phyloP scores from a whole-genome alignment of 208 protist genomes.

The Leishmania amazonensis region DNA sequence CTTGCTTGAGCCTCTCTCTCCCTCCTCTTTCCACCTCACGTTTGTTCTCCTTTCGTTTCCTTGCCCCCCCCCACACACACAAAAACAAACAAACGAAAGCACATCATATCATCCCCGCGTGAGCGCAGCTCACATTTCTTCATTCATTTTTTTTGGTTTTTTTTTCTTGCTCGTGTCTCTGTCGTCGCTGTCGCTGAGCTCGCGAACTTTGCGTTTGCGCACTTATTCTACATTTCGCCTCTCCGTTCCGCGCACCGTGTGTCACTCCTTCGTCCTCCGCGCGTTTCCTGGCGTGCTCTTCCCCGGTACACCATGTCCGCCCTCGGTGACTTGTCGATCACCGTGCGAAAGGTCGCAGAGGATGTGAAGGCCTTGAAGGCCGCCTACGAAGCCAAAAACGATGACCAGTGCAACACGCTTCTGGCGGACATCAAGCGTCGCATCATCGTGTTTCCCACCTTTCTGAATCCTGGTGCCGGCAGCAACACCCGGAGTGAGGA shows the following conservation, averaged over 20 bases:
- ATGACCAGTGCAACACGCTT: conserved; percentile 49
- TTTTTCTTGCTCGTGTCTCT: neutral
- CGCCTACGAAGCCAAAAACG: conserved; percentile 65
- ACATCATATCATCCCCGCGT: no score
- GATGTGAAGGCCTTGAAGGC: conserved; percentile 78
- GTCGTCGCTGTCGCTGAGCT: neutral
- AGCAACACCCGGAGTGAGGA: conserved; percentile 81
- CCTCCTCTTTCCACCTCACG: neutral
- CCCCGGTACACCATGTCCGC: conserved; percentile 15
- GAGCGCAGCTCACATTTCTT: neutral
- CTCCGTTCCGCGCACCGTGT: no score
- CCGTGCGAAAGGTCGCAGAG: conserved; percentile 73
- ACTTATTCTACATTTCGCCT: neutral
- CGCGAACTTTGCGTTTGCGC: neutral
- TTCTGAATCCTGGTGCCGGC: conserved; percentile 68
- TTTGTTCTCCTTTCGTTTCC: neutral
- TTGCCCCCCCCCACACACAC: no score
- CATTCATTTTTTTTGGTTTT: neutral
- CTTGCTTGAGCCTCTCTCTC: no score
- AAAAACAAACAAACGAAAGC: no score
- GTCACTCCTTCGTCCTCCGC: neutral
- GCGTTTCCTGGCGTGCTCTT: neutral
- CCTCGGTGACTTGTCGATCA: conserved; percentile 52
- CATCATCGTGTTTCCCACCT: conserved; percentile 90
- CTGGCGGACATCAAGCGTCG: conserved; percentile 71